A percentile compares a stretch with the other conserved stretches of the same genome.
phyloP scores from a whole-genome alignment of 1,139 yeast genomes.

The Hemisphaericaspora subhashii region DNA sequence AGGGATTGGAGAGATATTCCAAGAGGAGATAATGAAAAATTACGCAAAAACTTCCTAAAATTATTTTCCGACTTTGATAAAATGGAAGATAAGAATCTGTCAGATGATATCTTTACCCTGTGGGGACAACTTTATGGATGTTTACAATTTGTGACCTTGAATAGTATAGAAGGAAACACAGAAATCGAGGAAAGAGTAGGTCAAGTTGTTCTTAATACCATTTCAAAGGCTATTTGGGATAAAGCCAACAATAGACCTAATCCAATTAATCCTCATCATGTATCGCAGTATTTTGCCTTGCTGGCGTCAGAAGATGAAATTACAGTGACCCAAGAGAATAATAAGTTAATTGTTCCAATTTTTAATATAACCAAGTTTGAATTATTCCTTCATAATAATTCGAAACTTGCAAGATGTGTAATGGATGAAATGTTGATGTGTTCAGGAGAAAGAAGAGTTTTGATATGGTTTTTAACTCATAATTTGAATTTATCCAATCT shows the following conservation, averaged over 20 bases:
- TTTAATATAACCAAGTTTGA: constrained; percentile 45
- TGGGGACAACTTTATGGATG: constrained; percentile 32
- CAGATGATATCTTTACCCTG: constrained; percentile 29
- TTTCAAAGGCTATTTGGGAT: constrained; percentile 52
- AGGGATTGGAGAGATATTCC: constrained; percentile 73
- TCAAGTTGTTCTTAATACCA: constrained; percentile 44
- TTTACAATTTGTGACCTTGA: constrained; percentile 28
- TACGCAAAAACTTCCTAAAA: constrained; percentile 20
- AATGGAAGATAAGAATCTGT: constrained; percentile 19
- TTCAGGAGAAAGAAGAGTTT: constrained; percentile 55
- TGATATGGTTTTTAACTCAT: constrained; percentile 71
- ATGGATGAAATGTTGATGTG: constrained; percentile 73
- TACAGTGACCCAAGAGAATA: constrained; percentile 26
- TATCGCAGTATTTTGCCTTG: constrained; percentile 46
- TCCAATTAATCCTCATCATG: constrained; percentile 46
- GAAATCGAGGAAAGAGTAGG: constrained; percentile 35
- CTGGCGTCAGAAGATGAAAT: constrained; percentile 30
- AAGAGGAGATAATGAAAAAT: constrained; percentile 48
- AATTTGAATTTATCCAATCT: constrained; percentile 53
- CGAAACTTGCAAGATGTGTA: constrained; percentile 50
- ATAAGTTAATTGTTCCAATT: constrained; percentile 36
- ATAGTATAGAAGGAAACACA: constrained; percentile 26
- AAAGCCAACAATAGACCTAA: constrained; percentile 17
- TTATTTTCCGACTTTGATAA: constrained; percentile 17
- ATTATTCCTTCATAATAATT: constrained; percentile 33